These are phyloP conservation scores for Stellera chamaejasme DNA, from an alignment of 345 rosid genomes.

Conservation along the genomic window DNA sequence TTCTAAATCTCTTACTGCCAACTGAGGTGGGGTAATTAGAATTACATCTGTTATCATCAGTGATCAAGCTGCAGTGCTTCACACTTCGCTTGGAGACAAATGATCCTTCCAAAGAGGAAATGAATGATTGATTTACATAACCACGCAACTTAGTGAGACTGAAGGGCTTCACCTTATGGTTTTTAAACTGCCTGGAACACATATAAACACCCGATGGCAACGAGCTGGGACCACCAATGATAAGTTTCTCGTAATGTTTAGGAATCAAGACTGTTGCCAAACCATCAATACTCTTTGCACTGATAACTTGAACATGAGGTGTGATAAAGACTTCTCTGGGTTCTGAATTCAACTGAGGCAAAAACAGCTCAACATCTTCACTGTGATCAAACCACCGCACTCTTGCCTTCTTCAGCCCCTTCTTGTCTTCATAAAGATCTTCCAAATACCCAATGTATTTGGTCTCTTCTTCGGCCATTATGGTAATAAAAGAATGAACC, in stretches of 20 bases:
- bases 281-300: conserved; percentile 34
- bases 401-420: conserved; percentile 41
- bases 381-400: conserved; percentile 41
- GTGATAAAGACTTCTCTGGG: conserved; percentile 38
- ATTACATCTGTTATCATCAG: conserved; percentile 13
- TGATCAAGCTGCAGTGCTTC: conserved; percentile 8
- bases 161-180: conserved; percentile 35
- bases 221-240: conserved; percentile 12
- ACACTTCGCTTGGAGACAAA: conserved; percentile 13
- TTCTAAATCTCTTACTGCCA: conserved; percentile 15
- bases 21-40: conserved; percentile 8
- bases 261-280: conserved; percentile 40
- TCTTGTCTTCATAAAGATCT: conserved; percentile 46
- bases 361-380: conserved; percentile 22
- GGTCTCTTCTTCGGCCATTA: conserved; percentile 30
- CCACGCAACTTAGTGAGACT: conserved; percentile 38
- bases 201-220: conserved; percentile 17
- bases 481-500: conserved; percentile 41
- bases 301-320: conserved; percentile 33
- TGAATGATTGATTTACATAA: conserved; percentile 32
- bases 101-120: conserved; percentile 17
- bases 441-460: conserved; percentile 33
- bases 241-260: conserved; percentile 26
- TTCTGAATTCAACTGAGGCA: conserved; percentile 23
- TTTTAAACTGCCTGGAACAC: conserved; percentile 36